These are phyloP conservation scores for Hevea brasiliensis DNA, from an alignment of 345 rosid genomes.

Conservation along the genomic window DNA sequence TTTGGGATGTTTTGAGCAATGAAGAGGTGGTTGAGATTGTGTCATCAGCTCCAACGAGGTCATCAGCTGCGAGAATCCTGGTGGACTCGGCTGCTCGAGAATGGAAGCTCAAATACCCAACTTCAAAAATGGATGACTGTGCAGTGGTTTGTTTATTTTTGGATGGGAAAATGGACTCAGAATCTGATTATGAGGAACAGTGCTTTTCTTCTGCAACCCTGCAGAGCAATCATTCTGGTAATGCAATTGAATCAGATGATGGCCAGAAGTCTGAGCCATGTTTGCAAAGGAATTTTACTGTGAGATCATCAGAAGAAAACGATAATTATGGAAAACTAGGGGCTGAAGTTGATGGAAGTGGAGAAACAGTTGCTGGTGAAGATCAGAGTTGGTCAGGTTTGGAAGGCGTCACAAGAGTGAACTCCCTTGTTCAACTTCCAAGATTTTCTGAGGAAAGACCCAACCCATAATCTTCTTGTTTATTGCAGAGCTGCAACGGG, in stretches of 20 bases:
- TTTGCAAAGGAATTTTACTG: conserved; percentile 81
- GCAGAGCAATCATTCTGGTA: conserved; percentile 69
- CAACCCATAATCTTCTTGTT: conserved; percentile 31
- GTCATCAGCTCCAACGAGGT: conserved; percentile 70
- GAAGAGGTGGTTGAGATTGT: conserved; percentile 94
- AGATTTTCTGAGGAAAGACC: conserved; percentile 80
- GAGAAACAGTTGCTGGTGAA: conserved; percentile 35
- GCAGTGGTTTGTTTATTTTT: conserved; percentile 96
- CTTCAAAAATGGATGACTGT: conserved; percentile 99
- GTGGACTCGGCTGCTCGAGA: conserved; percentile 88
- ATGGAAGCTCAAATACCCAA: conserved; percentile 97
- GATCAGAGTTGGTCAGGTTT: conserved; percentile 91
- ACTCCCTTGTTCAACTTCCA: conserved; percentile 97
- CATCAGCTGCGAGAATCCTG: conserved; percentile 80
- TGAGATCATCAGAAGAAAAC: conserved; percentile 67
- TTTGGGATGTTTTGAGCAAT: conserved; percentile 98
- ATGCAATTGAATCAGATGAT: conserved; percentile 71
- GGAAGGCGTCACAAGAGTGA: conserved; percentile 96
- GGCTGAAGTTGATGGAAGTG: conserved; percentile 42
- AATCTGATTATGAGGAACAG: conserved; percentile 77
- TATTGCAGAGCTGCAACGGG: conserved; percentile 7
- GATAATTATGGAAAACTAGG: conserved; percentile 40
- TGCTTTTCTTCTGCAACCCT: conserved; percentile 73
- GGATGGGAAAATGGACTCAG: conserved; percentile 93
- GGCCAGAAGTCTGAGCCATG: conserved; percentile 82